These are phyloP conservation scores for Sonneratia alba DNA, from an alignment of 345 rosid species.

Conservation along the genomic window DNA sequence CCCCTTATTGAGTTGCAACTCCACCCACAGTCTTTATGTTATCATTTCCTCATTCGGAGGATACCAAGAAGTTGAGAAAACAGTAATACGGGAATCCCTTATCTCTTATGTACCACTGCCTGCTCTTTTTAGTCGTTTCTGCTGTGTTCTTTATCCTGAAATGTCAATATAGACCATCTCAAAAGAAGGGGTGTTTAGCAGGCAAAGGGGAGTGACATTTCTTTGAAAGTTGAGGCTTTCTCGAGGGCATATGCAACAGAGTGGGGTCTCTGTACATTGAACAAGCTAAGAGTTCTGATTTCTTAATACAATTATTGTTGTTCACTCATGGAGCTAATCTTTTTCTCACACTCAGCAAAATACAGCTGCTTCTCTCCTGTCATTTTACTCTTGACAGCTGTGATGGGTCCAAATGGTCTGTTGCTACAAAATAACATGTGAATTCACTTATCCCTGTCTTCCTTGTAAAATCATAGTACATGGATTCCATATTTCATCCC, in stretches of 20 bases:
- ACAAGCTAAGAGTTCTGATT: background rate
- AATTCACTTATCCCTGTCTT: background rate
- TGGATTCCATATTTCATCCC: background rate
- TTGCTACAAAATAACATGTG: background rate
- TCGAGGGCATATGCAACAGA: background rate
- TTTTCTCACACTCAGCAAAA: background rate
- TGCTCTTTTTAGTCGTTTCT: background rate
- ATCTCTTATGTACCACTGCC: background rate
- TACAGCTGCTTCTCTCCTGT: background rate
- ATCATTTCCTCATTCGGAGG: background rate
- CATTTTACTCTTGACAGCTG: background rate
- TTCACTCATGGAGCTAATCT: background rate
- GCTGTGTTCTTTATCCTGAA: background rate
- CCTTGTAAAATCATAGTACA: background rate
- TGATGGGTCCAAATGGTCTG: background rate
- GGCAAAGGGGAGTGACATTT: background rate
- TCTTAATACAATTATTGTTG: background rate
- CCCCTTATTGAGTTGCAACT: background rate
- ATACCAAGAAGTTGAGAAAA: background rate
- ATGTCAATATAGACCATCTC: background rate
- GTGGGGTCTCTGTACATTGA: conserved; percentile 2
- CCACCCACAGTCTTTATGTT: background rate
- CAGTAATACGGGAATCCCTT: background rate
- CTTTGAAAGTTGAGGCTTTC: background rate
- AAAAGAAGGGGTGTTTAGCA: background rate